Percentiles rank a stretch among this genome's conserved stretches.
Evolutionary conservation across 2,329 filamentous ascomycete species (phyloP).

Genomic region (Chaetothyriales sp.): DNA sequence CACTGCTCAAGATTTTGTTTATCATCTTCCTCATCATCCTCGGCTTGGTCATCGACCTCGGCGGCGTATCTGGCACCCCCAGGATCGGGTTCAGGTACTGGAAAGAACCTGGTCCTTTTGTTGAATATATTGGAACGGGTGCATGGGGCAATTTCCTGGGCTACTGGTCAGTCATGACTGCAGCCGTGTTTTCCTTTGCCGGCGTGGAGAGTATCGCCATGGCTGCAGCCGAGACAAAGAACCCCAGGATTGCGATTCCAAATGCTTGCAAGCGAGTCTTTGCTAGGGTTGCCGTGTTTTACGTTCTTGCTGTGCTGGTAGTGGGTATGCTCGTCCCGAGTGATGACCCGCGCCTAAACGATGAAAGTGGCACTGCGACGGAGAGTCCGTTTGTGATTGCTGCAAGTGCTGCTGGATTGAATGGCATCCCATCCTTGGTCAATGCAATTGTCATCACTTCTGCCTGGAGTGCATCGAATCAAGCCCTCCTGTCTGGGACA

Average conservation of each 20-base stretch:
- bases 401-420: constrained; percentile 25
- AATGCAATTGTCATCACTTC: constrained; percentile 28
- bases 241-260: constrained; percentile 26
- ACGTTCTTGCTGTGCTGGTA: constrained; percentile 23
- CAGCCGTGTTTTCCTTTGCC: constrained; percentile 28
- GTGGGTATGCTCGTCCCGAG: constrained; percentile 27
- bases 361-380: constrained; percentile 24
- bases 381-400: constrained; percentile 40
- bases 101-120: constrained; percentile 52
- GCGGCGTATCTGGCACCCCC: constrained; percentile 43
- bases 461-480: constrained; percentile 30
- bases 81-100: constrained; percentile 55
- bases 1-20: constrained; percentile 42
- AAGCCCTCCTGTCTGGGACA: constrained; percentile 24
- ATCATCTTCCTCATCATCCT: constrained; percentile 42
- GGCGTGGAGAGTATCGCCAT: constrained; percentile 28
- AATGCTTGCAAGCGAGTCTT: constrained; percentile 28
- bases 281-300: constrained; percentile 27
- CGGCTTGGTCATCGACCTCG: constrained; percentile 45
- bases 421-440: constrained; percentile 25
- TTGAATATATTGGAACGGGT: constrained; percentile 46
- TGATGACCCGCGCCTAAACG: constrained; percentile 20
- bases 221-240: constrained; percentile 27
- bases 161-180: constrained; percentile 34
- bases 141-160: constrained; percentile 48